These are phyloP conservation scores for Diophrys appendiculata DNA, from an alignment of 73 alveolate species.

Conservation along the genomic window DNA sequence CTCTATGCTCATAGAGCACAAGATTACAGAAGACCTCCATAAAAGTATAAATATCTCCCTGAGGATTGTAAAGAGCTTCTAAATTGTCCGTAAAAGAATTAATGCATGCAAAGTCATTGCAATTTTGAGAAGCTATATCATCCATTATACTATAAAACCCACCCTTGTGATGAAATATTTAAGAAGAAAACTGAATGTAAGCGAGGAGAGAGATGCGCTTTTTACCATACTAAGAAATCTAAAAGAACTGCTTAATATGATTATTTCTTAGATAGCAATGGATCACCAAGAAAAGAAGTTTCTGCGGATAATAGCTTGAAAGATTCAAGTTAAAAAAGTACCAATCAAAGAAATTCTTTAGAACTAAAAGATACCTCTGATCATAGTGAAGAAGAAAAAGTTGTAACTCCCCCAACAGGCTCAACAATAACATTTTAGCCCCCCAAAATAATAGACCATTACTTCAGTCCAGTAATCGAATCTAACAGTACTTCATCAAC, in stretches of 20 bases:
- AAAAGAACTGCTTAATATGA: neutral
- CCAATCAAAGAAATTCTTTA: neutral
- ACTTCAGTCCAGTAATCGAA: neutral
- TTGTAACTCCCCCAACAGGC: neutral
- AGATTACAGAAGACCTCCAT: slow-evolving; percentile 68
- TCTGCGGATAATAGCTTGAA: neutral
- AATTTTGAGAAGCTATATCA: slow-evolving; percentile 46
- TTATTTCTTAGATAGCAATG: too few species aligned
- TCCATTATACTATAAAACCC: slow-evolving; percentile 25
- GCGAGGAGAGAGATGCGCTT: slow-evolving; percentile 39
- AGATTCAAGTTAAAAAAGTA: neutral
- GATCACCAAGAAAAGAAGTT: too few species aligned
- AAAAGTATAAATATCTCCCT: slow-evolving; percentile 44
- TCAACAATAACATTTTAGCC: neutral
- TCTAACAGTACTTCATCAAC: neutral
- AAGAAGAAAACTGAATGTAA: neutral
- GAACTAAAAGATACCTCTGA: neutral
- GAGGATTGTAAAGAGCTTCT: slow-evolving; percentile 39
- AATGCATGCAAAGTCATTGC: neutral
- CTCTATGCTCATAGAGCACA: slow-evolving; percentile 55
- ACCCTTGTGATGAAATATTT: slow-evolving; percentile 22
- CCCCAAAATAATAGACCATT: neutral
- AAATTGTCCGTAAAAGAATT: slow-evolving; percentile 9
- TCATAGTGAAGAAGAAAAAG: neutral
- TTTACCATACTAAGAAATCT: slow-evolving; percentile 7